phyloP scores from a whole-genome alignment of 1,284 basidiomycete genomes.

The Porodaedalea pini region DNA sequence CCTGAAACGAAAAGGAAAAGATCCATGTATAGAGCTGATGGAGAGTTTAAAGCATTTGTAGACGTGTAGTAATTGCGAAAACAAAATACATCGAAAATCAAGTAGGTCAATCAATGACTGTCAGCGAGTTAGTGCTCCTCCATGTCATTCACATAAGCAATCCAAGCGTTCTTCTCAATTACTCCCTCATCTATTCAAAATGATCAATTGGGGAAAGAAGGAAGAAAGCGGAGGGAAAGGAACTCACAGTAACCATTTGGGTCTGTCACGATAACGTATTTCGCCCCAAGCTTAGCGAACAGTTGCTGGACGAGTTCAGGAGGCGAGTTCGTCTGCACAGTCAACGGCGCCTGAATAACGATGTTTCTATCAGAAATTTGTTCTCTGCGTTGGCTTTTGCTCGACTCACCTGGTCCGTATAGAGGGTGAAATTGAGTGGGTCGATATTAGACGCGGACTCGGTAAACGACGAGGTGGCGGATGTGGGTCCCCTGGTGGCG shows the following conservation, averaged over 20 bases:
- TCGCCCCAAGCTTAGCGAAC: slow-evolving; percentile 89
- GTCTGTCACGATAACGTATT: slow-evolving; percentile 85
- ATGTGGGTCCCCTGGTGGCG: slow-evolving; percentile 41
- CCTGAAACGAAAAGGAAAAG: not conserved
- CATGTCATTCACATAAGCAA: slow-evolving; percentile 41
- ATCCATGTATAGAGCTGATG: too few relatives aligned
- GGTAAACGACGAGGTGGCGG: slow-evolving; percentile 57
- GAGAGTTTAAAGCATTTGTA: not conserved
- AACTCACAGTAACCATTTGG: slow-evolving; percentile 76
- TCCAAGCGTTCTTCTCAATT: slow-evolving; percentile 53
- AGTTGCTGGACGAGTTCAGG: slow-evolving; percentile 88
- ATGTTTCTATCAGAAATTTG: not conserved
- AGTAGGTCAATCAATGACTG: not conserved
- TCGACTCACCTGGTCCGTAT: slow-evolving; percentile 78
- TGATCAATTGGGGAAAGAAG: not conserved
- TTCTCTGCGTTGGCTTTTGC: not conserved
- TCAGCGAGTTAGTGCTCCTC: slow-evolving; percentile 21
- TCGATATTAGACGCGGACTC: slow-evolving; percentile 47
- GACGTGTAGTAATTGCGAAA: not conserved
- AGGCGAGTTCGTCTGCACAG: slow-evolving; percentile 78
- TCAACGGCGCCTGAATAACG: slow-evolving; percentile 70
- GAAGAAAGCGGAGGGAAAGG: not conserved
- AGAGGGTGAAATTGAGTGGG: slow-evolving; percentile 81
- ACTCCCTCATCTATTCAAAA: slow-evolving; percentile 38
- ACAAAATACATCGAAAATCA: not conserved